Evolutionary conservation across 345 rosid genomes (phyloP).

Genomic region (Ailanthus altissimus): DNA sequence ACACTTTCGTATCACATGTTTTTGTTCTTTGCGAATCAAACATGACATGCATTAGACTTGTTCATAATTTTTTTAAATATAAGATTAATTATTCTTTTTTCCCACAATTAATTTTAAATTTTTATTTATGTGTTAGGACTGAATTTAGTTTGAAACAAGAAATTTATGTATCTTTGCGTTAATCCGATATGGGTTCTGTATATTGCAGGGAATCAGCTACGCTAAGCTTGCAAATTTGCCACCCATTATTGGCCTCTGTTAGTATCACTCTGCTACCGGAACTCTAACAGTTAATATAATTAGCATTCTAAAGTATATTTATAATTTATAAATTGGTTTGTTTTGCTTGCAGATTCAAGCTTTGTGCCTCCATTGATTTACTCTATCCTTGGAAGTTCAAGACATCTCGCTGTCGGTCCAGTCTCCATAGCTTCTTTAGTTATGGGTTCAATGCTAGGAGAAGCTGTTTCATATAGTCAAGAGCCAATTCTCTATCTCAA

Average conservation of each 20-base stretch:
- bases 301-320: not conserved
- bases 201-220: constrained; percentile 94
- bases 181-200: constrained; percentile 20
- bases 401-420: constrained; percentile 92
- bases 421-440: constrained; percentile 95
- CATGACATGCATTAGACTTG: not conserved
- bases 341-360: constrained; percentile 80
- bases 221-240: constrained; percentile 98
- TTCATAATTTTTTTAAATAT: no score
- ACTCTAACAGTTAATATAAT: not conserved
- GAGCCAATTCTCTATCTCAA: constrained; percentile 73
- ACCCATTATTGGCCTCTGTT: constrained; percentile 89
- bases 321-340: constrained; percentile 7
- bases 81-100: not conserved
- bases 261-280: constrained; percentile 32
- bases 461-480: constrained; percentile 59
- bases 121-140: not conserved
- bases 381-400: constrained; percentile 88
- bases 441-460: constrained; percentile 95
- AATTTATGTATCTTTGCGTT: not conserved
- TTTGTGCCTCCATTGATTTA: constrained; percentile 95
- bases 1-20: not conserved
- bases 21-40: not conserved
- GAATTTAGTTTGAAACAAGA: not conserved
- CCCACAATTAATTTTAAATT: no score